Conservation (phyloP, 495 filamentous ascomycete species). For the Bathelium albidoporum region DNA sequence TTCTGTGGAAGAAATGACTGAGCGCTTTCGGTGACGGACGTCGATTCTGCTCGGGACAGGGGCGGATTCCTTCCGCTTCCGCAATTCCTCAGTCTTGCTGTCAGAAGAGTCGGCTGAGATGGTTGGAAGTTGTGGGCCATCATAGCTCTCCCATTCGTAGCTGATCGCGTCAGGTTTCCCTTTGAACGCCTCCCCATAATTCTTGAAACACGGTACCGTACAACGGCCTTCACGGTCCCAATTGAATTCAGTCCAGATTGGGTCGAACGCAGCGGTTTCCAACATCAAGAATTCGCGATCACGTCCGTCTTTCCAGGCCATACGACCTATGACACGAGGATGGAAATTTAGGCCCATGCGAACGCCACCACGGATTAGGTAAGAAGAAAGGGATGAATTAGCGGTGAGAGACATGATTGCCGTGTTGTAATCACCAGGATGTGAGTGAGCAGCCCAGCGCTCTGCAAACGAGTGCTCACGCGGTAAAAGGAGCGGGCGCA, state of each 20-base stretch:
- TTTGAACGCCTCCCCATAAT: constrained; percentile 43
- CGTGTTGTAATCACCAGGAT: constrained; percentile 49
- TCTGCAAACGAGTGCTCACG: constrained; percentile 43
- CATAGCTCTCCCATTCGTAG: constrained; percentile 46
- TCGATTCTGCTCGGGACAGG: constrained; percentile 14
- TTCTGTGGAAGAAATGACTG: not conserved
- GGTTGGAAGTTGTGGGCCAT: constrained; percentile 28
- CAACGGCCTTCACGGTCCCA: constrained; percentile 42
- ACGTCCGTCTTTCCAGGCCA: constrained; percentile 46
- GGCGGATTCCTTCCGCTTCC: constrained; percentile 10
- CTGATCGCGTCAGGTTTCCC: constrained; percentile 31
- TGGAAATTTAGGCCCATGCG: constrained; percentile 52
- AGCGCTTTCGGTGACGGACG: not conserved
- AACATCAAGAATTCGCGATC: constrained; percentile 46
- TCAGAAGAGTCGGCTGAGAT: not conserved
- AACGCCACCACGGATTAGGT: constrained; percentile 45
- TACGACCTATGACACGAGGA: constrained; percentile 43
- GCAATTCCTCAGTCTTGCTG: constrained; percentile 11
- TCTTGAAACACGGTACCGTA: constrained; percentile 44
- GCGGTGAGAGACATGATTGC: constrained; percentile 47
- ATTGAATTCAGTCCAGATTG: constrained; percentile 50
- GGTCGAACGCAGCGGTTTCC: constrained; percentile 48
- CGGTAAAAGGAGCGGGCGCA: constrained; percentile 43
- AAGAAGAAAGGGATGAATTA: constrained; percentile 45
- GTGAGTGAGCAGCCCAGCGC: constrained; percentile 44